A percentile compares a stretch with the other conserved stretches of the same genome.
phyloP scores from a whole-genome alignment of 2,329 filamentous ascomycete genomes.

The Coniosporium tulheliwenetii region DNA sequence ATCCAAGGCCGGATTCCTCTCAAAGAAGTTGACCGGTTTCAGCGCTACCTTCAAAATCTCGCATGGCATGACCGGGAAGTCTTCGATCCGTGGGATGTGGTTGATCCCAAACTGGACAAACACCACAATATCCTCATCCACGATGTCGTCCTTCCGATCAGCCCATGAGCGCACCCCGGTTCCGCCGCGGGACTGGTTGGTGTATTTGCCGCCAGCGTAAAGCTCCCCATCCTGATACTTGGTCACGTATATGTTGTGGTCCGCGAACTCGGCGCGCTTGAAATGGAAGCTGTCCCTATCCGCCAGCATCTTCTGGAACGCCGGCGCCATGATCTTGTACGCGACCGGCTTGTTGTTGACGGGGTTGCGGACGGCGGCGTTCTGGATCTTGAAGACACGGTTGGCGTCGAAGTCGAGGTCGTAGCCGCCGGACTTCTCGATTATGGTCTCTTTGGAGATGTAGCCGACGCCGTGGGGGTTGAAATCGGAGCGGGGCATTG shows the following conservation, averaged over 20 bases:
- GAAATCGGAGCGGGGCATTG: constrained; percentile 40
- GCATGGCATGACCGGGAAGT: constrained; percentile 44
- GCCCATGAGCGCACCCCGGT: constrained; percentile 33
- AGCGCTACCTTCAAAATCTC: constrained; percentile 42
- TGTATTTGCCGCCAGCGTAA: constrained; percentile 43
- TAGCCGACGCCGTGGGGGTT: constrained; percentile 42
- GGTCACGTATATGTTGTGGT: constrained; percentile 43
- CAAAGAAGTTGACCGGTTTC: constrained; percentile 44
- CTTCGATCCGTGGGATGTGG: constrained; percentile 38
- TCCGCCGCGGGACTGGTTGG: constrained; percentile 41
- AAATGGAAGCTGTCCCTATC: constrained; percentile 38
- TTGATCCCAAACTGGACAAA: constrained; percentile 44
- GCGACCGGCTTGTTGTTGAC: constrained; percentile 32
- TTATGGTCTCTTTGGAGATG: constrained; percentile 28
- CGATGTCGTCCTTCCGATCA: constrained; percentile 35
- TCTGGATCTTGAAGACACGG: constrained; percentile 34
- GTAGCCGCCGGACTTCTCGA: constrained; percentile 33
- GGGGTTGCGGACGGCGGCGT: constrained; percentile 25
- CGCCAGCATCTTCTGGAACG: constrained; percentile 35
- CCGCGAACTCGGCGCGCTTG: constrained; percentile 43
- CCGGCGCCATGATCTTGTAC: constrained; percentile 33
- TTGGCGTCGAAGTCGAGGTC: constrained; percentile 29
- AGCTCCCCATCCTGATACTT: constrained; percentile 42
- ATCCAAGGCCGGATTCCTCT: constrained; percentile 42
- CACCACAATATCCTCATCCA: constrained; percentile 40